Percentiles rank a stretch among this genome's conserved stretches.
phyloP scores from a whole-genome alignment of 495 filamentous ascomycete genomes.

The Aspergillus leporis region DNA sequence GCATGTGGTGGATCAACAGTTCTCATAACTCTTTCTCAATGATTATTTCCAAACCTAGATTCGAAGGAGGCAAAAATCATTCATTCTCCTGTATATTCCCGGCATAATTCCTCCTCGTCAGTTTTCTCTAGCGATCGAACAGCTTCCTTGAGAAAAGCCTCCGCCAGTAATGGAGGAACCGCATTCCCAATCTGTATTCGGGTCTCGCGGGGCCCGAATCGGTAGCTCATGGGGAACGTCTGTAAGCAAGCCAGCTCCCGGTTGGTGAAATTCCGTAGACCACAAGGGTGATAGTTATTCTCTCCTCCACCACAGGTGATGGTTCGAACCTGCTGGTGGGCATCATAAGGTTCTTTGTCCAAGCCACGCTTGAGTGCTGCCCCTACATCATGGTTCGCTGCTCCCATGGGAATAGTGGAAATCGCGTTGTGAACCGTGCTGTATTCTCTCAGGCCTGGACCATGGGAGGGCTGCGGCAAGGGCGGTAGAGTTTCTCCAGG shows the following conservation, averaged over 20 bases:
- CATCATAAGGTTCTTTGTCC: constrained; percentile 32
- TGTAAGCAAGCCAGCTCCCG: constrained; percentile 77
- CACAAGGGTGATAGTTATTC: constrained; percentile 68
- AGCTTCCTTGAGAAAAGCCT: constrained; percentile 60
- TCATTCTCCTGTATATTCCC: not conserved
- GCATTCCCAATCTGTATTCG: constrained; percentile 86
- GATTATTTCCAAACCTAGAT: not conserved
- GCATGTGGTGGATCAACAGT: not conserved
- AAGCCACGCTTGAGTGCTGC: constrained; percentile 22
- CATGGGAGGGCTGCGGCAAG: constrained; percentile 69
- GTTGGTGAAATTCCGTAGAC: constrained; percentile 63
- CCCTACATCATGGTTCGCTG: constrained; percentile 48
- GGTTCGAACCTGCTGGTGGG: constrained; percentile 53
- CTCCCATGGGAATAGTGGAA: constrained; percentile 37
- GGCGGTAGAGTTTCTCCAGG: constrained; percentile 73
- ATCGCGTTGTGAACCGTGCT: constrained; percentile 52
- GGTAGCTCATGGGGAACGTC: constrained; percentile 67
- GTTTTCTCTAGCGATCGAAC: constrained; percentile 54
- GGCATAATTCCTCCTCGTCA: constrained; percentile 46
- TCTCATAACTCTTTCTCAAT: not conserved
- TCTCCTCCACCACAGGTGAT: constrained; percentile 72
- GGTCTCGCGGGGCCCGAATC: constrained; percentile 49
- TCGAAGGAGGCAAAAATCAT: not conserved
- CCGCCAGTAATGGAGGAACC: constrained; percentile 67
- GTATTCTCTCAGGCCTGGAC: constrained; percentile 32